These are phyloP conservation scores for Arctium minus DNA, from an alignment of 129 eudicot genomes.

Conservation along the genomic window DNA sequence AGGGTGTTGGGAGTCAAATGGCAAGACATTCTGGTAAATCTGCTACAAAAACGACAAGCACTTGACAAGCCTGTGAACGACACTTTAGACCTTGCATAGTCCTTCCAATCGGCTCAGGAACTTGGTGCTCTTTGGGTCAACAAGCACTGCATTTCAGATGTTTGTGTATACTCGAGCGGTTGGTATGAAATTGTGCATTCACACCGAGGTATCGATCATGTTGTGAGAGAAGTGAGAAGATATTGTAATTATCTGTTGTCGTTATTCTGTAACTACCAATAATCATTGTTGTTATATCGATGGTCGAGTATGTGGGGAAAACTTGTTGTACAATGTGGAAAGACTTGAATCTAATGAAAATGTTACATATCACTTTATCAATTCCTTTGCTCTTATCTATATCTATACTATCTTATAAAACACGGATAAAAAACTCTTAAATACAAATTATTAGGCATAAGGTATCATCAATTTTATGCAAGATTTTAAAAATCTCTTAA, in stretches of 20 bases:
- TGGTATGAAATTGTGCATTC: background rate
- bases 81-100: conserved; percentile 18
- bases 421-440: no score
- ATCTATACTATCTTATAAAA: no score
- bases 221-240: background rate
- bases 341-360: background rate
- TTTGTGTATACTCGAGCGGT: background rate
- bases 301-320: background rate
- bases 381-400: background rate
- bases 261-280: conserved; percentile 11
- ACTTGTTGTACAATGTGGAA: conserved; percentile 1
- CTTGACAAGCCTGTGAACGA: conserved; percentile 22
- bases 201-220: background rate
- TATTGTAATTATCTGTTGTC: conserved; percentile 14
- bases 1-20: conserved; percentile 37
- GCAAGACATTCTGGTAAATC: conserved; percentile 38
- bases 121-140: background rate
- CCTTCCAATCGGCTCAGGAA: background rate
- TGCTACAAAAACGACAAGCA: conserved; percentile 24
- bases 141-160: background rate
- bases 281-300: background rate
- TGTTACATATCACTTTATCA: background rate
- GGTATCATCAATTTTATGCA: no score
- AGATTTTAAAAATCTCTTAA: no score
- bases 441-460: no score